A percentile compares a stretch with the other conserved stretches of the same genome.
Conservation (phyloP, 345 rosid genomes). For the Brassica cretica region DNA sequence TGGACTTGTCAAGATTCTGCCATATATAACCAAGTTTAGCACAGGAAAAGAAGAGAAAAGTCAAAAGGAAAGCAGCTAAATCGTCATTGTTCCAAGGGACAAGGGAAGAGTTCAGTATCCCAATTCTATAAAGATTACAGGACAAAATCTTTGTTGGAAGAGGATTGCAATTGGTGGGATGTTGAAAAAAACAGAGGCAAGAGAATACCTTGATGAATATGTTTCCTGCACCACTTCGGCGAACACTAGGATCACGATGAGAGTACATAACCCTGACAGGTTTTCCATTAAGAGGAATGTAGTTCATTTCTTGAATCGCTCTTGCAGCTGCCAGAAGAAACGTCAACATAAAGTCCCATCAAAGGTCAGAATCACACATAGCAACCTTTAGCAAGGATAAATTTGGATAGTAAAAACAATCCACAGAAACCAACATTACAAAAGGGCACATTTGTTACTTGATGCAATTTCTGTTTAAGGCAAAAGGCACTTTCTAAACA, state of each 20-base stretch:
- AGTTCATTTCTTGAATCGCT: conserved; percentile 82
- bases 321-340: conserved; percentile 61
- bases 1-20: conserved; percentile 85
- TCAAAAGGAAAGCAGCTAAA: conserved; percentile 3
- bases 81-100: not conserved
- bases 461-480: not conserved
- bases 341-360: conserved; percentile 4
- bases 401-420: not conserved
- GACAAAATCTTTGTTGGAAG: not conserved
- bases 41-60: not conserved
- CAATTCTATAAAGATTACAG: not conserved
- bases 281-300: conserved; percentile 70
- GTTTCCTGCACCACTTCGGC: conserved; percentile 93
- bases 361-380: not conserved
- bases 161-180: not conserved
- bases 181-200: not conserved
- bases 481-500: no score
- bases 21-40: conserved; percentile 16
- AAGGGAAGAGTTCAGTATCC: not conserved
- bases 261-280: conserved; percentile 87
- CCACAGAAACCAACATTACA: not conserved
- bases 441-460: not conserved
- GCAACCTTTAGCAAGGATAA: not conserved
- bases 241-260: conserved; percentile 71
- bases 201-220: conserved; percentile 77